Evolutionary conservation across 768 basidiomycete species (phyloP), one percentile per base, ranked within the genome.

Genomic region (Rhodosporidiobolus odoratus): DNA sequence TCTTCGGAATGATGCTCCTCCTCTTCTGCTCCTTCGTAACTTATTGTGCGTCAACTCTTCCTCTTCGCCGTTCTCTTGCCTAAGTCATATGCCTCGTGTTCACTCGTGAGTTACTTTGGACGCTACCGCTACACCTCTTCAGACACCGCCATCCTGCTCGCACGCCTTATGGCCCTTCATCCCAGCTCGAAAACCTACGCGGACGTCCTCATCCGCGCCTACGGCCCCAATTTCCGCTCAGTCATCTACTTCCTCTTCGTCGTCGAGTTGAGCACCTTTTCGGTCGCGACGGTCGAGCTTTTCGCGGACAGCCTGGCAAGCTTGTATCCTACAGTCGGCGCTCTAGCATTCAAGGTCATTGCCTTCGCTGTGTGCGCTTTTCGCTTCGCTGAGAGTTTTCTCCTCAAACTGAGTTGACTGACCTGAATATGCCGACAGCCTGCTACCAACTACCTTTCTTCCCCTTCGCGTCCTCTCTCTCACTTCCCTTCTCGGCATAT

Each of bases 121-220:
- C 54, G 9, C 27, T 32, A 10, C 27, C 52, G 27, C 37, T 15
- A 2, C 5, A 15, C 25, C 4, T 12, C 6, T 32, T 19, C 52
- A 66, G 67, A 27, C 76, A 95, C 92, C 16, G 93, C 92, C 16
- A 94, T 94, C 79, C 84, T 93, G 56, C 85, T 97, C 23, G 92
- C 91, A 0, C 82, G 81, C 57, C 84, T 93, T 30, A 90, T 94
- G 61, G 76, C 87, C 25, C 79, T 83, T 19, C 91, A 96, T 76
- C 83, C 85, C 13, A 84, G 82, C 9, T 76, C 94, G 38, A 84
- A 85, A 34, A 91, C 92, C 9, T 97, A 96, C 78, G 85, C 91
- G 6, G 94, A 97, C 77, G 89, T 96, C 71, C 92, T 89, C 35
- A 84, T 85, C 67, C 91, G 89, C 76, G 92, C 94, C 2, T 95